These are phyloP conservation scores for Fusarium armeniacum DNA, from an alignment of 2,329 filamentous ascomycete genomes.

Conservation along the genomic window DNA sequence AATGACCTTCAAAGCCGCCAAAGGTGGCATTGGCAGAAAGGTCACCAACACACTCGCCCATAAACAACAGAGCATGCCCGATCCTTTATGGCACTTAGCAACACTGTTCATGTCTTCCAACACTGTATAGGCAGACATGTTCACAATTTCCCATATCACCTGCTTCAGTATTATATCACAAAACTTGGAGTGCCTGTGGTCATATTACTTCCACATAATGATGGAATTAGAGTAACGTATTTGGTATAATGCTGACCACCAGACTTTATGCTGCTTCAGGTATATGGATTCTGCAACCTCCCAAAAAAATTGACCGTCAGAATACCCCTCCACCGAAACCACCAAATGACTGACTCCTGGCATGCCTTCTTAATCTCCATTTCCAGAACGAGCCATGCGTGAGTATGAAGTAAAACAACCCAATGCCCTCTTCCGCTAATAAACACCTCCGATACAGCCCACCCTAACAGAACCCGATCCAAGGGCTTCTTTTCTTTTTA, in stretches of 20 bases:
- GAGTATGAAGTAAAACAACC: conserved; percentile 32
- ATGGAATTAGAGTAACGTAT: conserved; percentile 20
- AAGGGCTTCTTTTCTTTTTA: conserved; percentile 8
- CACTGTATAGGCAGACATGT: neutral
- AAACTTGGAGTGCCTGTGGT: neutral
- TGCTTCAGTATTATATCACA: neutral
- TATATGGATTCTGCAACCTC: conserved; percentile 10
- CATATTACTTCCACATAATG: neutral
- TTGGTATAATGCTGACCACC: conserved; percentile 28
- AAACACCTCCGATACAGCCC: conserved; percentile 26
- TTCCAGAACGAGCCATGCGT: conserved; percentile 39
- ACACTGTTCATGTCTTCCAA: neutral
- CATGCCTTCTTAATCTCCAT: conserved; percentile 31
- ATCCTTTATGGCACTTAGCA: neutral
- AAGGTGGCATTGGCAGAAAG: neutral
- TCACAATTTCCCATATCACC: neutral
- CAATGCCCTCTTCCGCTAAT: conserved; percentile 24
- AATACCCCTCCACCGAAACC: conserved; percentile 25
- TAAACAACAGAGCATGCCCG: neutral
- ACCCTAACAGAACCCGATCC: neutral
- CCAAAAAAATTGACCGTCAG: conserved; percentile 12
- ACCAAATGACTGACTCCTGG: conserved; percentile 33
- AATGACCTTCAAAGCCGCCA: neutral
- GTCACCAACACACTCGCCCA: neutral
- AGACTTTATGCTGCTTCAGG: conserved; percentile 18